A percentile compares a stretch with the other conserved stretches of the same genome.
Evolutionary conservation across 805 yeast genomes (phyloP).

Genomic region (Limtongia smithiae): DNA sequence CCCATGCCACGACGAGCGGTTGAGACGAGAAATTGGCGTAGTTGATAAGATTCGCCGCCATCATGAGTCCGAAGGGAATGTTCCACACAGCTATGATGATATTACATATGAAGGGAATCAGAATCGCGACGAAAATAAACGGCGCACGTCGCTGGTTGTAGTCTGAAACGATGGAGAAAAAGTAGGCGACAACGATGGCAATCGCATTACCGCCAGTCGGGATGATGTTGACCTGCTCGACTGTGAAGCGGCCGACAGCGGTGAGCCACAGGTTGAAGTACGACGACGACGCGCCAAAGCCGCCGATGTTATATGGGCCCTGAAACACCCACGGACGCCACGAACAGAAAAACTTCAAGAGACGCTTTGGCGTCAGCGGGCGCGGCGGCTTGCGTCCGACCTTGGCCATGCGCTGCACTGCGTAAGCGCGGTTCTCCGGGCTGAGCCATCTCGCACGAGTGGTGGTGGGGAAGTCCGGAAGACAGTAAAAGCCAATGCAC

Average conservation of each 20-base stretch:
- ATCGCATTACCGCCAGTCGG: no score
- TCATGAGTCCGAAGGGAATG: background rate
- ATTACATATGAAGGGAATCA: constrained; percentile 2
- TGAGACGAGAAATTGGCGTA: background rate
- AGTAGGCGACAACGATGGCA: no score
- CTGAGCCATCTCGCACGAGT: constrained; percentile 18
- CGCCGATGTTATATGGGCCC: constrained; percentile 15
- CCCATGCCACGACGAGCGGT: constrained; percentile 21
- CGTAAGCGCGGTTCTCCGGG: constrained; percentile 10
- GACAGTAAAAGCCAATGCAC: constrained; percentile 33
- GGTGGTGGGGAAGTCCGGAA: constrained; percentile 23
- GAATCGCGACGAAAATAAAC: no score
- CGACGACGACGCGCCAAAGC: constrained; percentile 11
- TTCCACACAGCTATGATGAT: background rate
- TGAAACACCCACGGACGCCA: constrained; percentile 10
- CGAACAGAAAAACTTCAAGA: constrained; percentile 11
- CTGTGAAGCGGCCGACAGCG: constrained; percentile 29
- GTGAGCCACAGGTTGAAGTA: constrained; percentile 37
- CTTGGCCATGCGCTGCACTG: constrained; percentile 16
- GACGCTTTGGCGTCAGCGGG: constrained; percentile 6
- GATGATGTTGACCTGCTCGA: no score
- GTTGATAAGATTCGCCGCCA: constrained; percentile 1
- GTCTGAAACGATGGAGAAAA: no score
- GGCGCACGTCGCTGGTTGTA: no score
- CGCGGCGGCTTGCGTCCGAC: constrained; percentile 22